Conservation (phyloP, 768 basidiomycete species). For the Ephemerocybe angulata region DNA sequence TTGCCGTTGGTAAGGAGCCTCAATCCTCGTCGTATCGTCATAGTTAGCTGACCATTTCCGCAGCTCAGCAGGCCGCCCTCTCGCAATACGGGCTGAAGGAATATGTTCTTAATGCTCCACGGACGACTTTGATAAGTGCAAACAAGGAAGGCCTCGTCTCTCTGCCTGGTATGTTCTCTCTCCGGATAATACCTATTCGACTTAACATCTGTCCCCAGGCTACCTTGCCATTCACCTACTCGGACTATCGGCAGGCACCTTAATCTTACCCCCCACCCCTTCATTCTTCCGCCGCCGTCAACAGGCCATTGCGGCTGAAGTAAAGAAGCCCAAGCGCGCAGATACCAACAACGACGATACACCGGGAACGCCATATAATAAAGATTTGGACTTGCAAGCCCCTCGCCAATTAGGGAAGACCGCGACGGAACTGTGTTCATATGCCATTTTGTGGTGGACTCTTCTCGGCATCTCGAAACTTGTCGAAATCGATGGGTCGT, state of each 20-base stretch:
- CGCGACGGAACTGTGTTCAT: constrained; percentile 71
- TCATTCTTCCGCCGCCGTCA: constrained; percentile 63
- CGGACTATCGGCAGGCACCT: constrained; percentile 76
- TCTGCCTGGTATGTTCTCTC: constrained; percentile 49
- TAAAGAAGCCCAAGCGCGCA: constrained; percentile 13
- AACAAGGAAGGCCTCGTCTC: constrained; percentile 95
- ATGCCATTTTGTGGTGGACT: constrained; percentile 77
- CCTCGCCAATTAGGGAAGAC: constrained; percentile 70
- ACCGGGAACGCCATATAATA: constrained; percentile 17
- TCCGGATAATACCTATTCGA: background rate
- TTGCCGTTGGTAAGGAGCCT: constrained; percentile 61
- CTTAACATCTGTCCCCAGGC: constrained; percentile 39
- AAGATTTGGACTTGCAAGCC: constrained; percentile 20
- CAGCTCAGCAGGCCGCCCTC: constrained; percentile 72
- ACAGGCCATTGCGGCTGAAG: constrained; percentile 20
- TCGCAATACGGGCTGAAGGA: constrained; percentile 50
- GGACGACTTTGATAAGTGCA: constrained; percentile 59
- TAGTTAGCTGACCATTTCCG: too few relatives aligned
- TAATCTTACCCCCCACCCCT: constrained; percentile 76
- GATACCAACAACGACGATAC: constrained; percentile 7
- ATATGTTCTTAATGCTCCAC: constrained; percentile 64
- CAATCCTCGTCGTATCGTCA: too few relatives aligned
- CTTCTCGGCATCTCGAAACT: constrained; percentile 40
- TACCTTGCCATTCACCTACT: constrained; percentile 89
- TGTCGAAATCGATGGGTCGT: constrained; percentile 36